These are phyloP conservation scores for Diaporthe eres DNA, from an alignment of 2,329 filamentous ascomycete species.

Conservation along the genomic window DNA sequence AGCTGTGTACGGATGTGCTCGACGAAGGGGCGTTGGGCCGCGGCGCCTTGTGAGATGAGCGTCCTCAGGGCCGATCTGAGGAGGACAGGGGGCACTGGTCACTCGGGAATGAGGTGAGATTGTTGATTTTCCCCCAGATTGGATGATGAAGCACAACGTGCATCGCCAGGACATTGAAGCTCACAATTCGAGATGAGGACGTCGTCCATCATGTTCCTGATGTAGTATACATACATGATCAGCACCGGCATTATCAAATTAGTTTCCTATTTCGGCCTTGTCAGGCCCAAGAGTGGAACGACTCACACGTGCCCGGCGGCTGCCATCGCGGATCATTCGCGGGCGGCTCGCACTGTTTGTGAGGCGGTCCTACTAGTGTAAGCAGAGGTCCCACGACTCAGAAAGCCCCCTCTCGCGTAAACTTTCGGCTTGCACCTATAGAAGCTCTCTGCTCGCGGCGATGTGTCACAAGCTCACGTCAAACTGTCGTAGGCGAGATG, in stretches of 20 bases:
- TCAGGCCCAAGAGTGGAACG: background rate
- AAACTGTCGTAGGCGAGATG: background rate
- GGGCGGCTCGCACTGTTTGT: slow-evolving; percentile 8
- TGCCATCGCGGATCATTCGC: slow-evolving; percentile 17
- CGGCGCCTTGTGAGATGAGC: slow-evolving; percentile 50
- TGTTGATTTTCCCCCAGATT: background rate
- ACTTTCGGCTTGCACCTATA: background rate
- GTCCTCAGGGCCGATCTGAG: slow-evolving; percentile 53
- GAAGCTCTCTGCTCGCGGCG: background rate
- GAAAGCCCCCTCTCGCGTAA: background rate
- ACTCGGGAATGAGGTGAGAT: background rate
- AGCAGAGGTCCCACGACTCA: slow-evolving; percentile 2
- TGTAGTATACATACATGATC: slow-evolving; percentile 3
- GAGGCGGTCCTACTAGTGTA: background rate
- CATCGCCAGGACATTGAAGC: slow-evolving; percentile 32
- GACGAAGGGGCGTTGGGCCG: slow-evolving; percentile 51
- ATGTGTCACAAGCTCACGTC: slow-evolving; percentile 16
- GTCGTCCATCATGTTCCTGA: slow-evolving; percentile 58
- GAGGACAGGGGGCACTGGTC: slow-evolving; percentile 49
- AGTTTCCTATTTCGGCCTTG: slow-evolving; percentile 1
- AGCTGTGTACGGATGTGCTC: slow-evolving; percentile 50
- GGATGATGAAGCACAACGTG: background rate
- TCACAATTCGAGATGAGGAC: slow-evolving; percentile 55
- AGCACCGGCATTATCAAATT: slow-evolving; percentile 28
- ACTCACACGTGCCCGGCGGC: slow-evolving; percentile 36